Conservation (phyloP, 1,139 yeast species). For the Pichia sp. region DNA sequence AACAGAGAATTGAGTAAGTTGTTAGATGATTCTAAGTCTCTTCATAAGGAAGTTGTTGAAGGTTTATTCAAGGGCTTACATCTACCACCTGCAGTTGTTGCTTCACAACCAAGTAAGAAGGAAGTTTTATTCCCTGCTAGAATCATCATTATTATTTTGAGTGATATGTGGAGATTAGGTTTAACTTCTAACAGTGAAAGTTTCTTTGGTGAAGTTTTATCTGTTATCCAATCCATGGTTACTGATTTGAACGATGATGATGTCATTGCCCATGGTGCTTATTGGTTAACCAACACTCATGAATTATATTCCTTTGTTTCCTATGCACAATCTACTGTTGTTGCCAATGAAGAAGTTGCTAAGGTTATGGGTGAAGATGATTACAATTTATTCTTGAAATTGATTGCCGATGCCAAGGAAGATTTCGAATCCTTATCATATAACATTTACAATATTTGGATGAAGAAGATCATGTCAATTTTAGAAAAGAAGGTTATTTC, state of each 20-base stretch:
- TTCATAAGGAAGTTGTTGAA: conserved; percentile 83
- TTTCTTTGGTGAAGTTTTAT: conserved; percentile 85
- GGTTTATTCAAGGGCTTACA: conserved; percentile 87
- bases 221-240: conserved; percentile 82
- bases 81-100: conserved; percentile 82
- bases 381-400: conserved; percentile 83
- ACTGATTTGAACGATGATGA: conserved; percentile 77
- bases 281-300: conserved; percentile 97
- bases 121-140: conserved; percentile 97
- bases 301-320: conserved; percentile 94
- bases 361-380: conserved; percentile 90
- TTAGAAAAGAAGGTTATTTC: conserved; percentile 90
- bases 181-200: conserved; percentile 90
- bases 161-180: conserved; percentile 99
- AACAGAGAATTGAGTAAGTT: conserved; percentile 71
- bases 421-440: conserved; percentile 92
- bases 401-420: conserved; percentile 90
- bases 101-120: conserved; percentile 76
- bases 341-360: conserved; percentile 76
- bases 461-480: conserved; percentile 92
- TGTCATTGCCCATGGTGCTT: conserved; percentile 89
- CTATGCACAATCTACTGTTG: conserved; percentile 87
- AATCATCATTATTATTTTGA: conserved; percentile 83
- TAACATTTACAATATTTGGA: conserved; percentile 96
- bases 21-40: conserved; percentile 74